phyloP scores from a whole-genome alignment of 176 grass and related monocot species.

The Eragrostis nindensis region DNA sequence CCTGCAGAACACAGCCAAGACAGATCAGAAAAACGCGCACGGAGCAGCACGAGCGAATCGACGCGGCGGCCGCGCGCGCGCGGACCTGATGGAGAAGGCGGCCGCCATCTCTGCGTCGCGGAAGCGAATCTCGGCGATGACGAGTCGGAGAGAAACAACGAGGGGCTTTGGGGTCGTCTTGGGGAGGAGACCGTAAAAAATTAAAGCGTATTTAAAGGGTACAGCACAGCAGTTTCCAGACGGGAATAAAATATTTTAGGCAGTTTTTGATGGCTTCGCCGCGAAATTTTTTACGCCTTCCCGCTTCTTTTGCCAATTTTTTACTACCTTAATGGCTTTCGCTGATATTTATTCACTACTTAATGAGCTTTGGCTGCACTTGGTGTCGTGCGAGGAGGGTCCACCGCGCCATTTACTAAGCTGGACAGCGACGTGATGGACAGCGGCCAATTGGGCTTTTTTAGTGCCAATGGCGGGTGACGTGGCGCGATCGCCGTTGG shows the following conservation, averaged over 20 bases:
- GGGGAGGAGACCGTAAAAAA: too few species aligned
- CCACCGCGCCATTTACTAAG: slow-evolving; percentile 16
- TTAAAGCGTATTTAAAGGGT: background rate
- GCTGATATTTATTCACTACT: background rate
- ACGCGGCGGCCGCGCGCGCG: background rate
- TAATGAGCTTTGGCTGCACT: background rate
- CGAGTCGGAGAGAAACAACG: background rate
- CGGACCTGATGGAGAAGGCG: background rate
- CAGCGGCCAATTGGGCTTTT: slow-evolving; percentile 16
- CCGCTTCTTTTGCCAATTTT: background rate
- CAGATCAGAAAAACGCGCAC: slow-evolving; percentile 1
- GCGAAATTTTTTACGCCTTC: background rate
- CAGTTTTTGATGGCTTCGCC: background rate
- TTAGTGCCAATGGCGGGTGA: background rate
- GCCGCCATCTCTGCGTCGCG: background rate
- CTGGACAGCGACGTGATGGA: slow-evolving; percentile 50
- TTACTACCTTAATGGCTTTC: too few species aligned
- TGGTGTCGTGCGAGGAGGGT: background rate
- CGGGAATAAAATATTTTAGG: background rate
- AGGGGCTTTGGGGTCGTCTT: background rate
- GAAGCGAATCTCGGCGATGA: background rate
- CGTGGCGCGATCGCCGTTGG: slow-evolving; percentile 40
- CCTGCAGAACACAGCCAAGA: slow-evolving; percentile 24
- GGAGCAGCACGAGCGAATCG: too few species aligned
- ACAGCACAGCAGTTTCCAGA: slow-evolving; percentile 1